Base-by-base conservation (phyloP, 2,329 filamentous ascomycete genomes). In the Fusarium sp. region DNA sequence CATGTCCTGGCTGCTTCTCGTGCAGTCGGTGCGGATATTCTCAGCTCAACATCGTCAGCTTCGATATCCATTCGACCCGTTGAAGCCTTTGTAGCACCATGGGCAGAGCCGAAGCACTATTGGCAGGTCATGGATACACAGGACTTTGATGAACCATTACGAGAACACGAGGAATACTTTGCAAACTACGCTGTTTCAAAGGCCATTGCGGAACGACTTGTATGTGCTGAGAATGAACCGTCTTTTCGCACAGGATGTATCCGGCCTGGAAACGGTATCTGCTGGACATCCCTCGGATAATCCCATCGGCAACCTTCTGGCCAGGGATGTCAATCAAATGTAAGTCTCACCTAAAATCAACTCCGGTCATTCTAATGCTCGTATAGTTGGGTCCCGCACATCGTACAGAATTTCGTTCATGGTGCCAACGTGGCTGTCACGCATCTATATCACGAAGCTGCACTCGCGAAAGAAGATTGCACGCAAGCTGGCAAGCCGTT, bases 371-470 rank as follows among this genome's bases (percentile, higher is more conserved):
- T n/a, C 44, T 68, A 15, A 68, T 25, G 35, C 9, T 3, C 4
- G 22, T 18, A 3, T 14, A 68, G 56, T 2, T 68, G 65, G 65
- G 4, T 68, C 4, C 8, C 56, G 5, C 56, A 68, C 17, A 36
- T 62, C 7, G 44, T 68, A 6, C 55, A 68, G 10, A 56, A 35
- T 2, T 68, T 68, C 13, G 49, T 25, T 3, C 63, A 62, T 13
- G 63, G 44, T 4, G 63, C 65, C 13, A 68, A 68, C 10, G 55
- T 68, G n/a, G 56, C 63, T 13, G 22, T 68, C 5, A 56, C 65
- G 7, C 56, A 62, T 38, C 15, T 68, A 4, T 41, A 62, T 9
- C 65, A 68, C 17, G 65, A 68, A 42, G 49, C 65, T 33, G 49
- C 45, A 1, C 56, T 68, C 1, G 12, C 18, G 3, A 31, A 35